Evolutionary conservation across 2,329 filamentous ascomycete species (phyloP), one percentile per base, ranked within the genome.

Genomic region (Trichophyton rubrum): DNA sequence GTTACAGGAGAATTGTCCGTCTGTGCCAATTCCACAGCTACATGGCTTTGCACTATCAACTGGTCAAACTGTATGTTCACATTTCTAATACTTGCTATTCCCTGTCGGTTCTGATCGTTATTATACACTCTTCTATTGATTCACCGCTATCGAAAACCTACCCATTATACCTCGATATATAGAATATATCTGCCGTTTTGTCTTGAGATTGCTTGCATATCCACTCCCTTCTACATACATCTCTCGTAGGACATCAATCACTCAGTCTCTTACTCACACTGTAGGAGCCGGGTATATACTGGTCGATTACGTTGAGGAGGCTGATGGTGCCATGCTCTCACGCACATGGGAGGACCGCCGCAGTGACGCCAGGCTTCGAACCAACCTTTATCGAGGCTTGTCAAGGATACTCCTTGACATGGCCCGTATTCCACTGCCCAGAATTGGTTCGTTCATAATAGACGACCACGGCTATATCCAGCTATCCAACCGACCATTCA

Each of bases 401-500:
- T 38, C 11, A 38, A 38, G 57, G 0, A 66, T 69, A 43, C 60
- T 68, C 1, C 30, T 69, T 3, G 61, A 49, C 24, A 6, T 68
- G 2, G 59, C 53, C 3, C 62, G 65, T n/a, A 63, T 62, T 8
- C 66, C 69, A 24, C 55, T 72, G 7, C 68, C 68, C 4, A 64
- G 66, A 8, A 74, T 75, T 58, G 72, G 72, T 2, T 74, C 73
- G 9, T 66, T 69, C 11, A 66, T 64, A 13, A 65, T 75, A 7
- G 63, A 72, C 53, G 56, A 67, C 2, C 35, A 67, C 9, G 66
- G 70, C 7, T 62, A 62, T 41, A 47, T 71, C 17, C 58, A 38
- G 9, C 59, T 70, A n/a, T 60, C 47, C 11, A 69, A 68, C 45
- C 64, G 69, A 1, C 69, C 69, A 3, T 60, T 71, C 4, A 67